Percentiles rank a stretch among this genome's conserved stretches.
phyloP scores from a whole-genome alignment of 1,139 yeast genomes.

The Suhomyces maxii region DNA sequence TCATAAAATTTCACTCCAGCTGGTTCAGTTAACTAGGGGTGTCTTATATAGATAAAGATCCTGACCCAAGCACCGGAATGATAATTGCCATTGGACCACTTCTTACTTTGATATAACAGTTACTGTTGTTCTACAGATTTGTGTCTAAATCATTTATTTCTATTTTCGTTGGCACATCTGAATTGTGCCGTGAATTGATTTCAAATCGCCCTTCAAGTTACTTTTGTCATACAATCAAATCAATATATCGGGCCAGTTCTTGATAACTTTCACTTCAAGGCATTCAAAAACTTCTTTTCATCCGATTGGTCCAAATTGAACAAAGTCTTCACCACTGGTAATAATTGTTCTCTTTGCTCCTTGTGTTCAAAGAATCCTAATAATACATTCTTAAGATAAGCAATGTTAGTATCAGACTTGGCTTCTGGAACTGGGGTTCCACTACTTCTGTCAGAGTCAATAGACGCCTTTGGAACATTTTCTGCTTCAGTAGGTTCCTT shows the following conservation, averaged over 20 bases:
- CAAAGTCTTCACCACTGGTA: constrained; percentile 82
- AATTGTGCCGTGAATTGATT: too few relatives aligned
- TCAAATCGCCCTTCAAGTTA: neutral
- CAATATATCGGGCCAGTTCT: neutral
- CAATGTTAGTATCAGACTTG: constrained; percentile 41
- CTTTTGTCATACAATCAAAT: neutral
- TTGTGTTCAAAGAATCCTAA: constrained; percentile 87
- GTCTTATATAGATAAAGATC: too few relatives aligned
- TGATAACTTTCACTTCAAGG: constrained; percentile 42
- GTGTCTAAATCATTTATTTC: too few relatives aligned
- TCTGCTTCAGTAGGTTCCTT: constrained; percentile 3
- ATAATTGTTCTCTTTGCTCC: constrained; percentile 81
- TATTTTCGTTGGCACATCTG: too few relatives aligned
- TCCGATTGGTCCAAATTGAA: constrained; percentile 69
- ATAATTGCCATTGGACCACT: too few relatives aligned
- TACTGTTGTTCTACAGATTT: too few relatives aligned
- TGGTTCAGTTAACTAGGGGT: too few relatives aligned
- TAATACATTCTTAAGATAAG: constrained; percentile 83
- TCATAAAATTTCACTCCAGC: too few relatives aligned
- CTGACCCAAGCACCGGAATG: too few relatives aligned
- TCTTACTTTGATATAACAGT: too few relatives aligned
- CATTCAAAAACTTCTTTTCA: constrained; percentile 64
- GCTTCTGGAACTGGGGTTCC: neutral
- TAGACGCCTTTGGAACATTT: constrained; percentile 1
- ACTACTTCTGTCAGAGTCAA: constrained; percentile 2